phyloP scores from a whole-genome alignment of 129 eudicot genomes.

The Mikania micrantha region DNA sequence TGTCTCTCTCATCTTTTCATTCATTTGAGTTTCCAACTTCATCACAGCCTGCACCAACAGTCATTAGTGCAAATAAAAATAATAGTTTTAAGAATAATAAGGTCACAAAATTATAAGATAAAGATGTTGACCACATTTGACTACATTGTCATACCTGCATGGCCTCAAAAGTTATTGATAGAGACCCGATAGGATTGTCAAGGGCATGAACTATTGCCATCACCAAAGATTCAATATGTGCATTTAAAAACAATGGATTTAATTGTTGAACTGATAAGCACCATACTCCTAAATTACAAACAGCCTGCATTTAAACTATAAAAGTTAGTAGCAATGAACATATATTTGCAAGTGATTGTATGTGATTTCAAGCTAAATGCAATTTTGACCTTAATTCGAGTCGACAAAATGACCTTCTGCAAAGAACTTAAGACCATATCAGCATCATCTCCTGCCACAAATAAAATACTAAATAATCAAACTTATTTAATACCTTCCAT shows the following conservation, averaged over 20 bases:
- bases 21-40: slow-evolving; percentile 51
- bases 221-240: slow-evolving; percentile 48
- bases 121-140: slow-evolving; percentile 1
- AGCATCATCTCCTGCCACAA: slow-evolving; percentile 46
- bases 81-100: background rate
- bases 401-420: slow-evolving; percentile 48
- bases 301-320: slow-evolving; percentile 41
- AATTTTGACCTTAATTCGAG: slow-evolving; percentile 54
- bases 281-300: slow-evolving; percentile 92
- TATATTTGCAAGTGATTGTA: background rate
- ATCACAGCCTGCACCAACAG: slow-evolving; percentile 47
- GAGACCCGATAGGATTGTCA: slow-evolving; percentile 84
- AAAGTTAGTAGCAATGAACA: background rate
- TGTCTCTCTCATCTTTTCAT: slow-evolving; percentile 63
- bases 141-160: slow-evolving; percentile 51
- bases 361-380: slow-evolving; percentile 2
- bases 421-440: slow-evolving; percentile 44
- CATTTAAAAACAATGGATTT: slow-evolving; percentile 30
- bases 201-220: slow-evolving; percentile 71
- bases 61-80: background rate
- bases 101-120: background rate
- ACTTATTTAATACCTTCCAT: background rate
- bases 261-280: slow-evolving; percentile 88
- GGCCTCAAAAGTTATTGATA: slow-evolving; percentile 84
- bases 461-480: background rate